Conservation (phyloP, 345 rosid species). For the Cochlearia excelsa region DNA sequence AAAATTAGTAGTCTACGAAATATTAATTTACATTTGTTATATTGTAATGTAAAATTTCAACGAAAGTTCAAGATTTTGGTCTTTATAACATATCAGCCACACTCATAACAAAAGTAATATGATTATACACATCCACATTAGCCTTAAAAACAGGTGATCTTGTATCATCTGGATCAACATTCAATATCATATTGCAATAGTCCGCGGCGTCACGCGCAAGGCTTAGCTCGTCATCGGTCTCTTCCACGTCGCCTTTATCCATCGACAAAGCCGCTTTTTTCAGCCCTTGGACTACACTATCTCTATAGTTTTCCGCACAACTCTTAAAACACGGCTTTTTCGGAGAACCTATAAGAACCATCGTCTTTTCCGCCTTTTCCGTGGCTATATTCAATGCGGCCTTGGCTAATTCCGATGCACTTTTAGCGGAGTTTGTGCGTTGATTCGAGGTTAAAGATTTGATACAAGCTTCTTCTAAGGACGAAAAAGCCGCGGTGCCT, state of each 20-base stretch:
- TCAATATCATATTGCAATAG: constrained; percentile 33
- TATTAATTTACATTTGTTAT: too few relatives aligned
- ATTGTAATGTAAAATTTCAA: not conserved
- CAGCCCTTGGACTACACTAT: constrained; percentile 20
- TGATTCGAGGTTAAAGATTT: constrained; percentile 10
- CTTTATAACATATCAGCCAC: constrained; percentile 25
- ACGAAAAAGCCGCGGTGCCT: constrained; percentile 26
- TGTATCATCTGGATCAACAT: constrained; percentile 33
- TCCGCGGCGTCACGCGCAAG: constrained; percentile 33
- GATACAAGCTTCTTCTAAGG: constrained; percentile 28
- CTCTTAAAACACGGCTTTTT: constrained; percentile 36
- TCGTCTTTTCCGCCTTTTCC: constrained; percentile 21
- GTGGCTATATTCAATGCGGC: constrained; percentile 6
- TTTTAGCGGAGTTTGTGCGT: constrained; percentile 16
- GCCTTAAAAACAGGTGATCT: constrained; percentile 14
- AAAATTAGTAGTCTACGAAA: too few relatives aligned
- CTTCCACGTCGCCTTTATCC: constrained; percentile 24
- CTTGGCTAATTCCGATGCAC: constrained; percentile 20
- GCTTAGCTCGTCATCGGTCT: constrained; percentile 19
- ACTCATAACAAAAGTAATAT: constrained; percentile 33
- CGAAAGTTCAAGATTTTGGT: not conserved
- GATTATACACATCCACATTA: constrained; percentile 30
- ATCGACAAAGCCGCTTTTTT: constrained; percentile 19
- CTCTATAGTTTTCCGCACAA: constrained; percentile 31
- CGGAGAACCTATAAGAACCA: constrained; percentile 26